Evolutionary conservation across 805 yeast species (phyloP).

Genomic region (Zygosaccharomyces kombuchaensis): DNA sequence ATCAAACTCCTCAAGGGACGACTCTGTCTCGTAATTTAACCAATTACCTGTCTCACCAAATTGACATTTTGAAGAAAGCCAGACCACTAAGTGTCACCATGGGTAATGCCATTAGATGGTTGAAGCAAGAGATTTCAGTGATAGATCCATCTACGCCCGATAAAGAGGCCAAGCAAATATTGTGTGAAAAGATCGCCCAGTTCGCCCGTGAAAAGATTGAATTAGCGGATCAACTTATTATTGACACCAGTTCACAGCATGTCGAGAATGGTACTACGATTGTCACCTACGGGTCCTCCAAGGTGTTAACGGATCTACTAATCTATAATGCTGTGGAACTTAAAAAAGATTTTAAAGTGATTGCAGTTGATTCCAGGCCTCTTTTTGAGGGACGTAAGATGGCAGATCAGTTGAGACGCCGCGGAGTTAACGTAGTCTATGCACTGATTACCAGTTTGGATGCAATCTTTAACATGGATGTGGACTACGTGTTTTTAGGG

Average conservation of each 20-base stretch:
- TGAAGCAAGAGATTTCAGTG: conserved; percentile 85
- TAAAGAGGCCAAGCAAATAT: conserved; percentile 55
- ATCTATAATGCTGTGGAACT: conserved; percentile 58
- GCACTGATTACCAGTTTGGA: conserved; percentile 75
- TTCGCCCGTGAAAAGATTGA: conserved; percentile 83
- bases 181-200: conserved; percentile 66
- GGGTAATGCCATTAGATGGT: conserved; percentile 98
- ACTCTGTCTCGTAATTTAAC: conserved; percentile 86
- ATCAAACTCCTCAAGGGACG: conserved; percentile 79
- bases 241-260: conserved; percentile 72
- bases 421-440: conserved; percentile 68
- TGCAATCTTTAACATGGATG: conserved; percentile 69
- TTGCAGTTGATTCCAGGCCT: conserved; percentile 90
- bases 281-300: conserved; percentile 83
- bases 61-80: conserved; percentile 84
- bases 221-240: conserved; percentile 75
- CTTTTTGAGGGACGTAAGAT: conserved; percentile 85
- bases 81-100: conserved; percentile 88
- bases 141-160: conserved; percentile 65
- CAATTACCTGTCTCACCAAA: conserved; percentile 82
- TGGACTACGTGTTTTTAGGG: conserved; percentile 87
- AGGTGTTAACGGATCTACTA: conserved; percentile 72
- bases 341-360: conserved; percentile 69
- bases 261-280: conserved; percentile 73
- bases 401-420: conserved; percentile 56